phyloP scores from a whole-genome alignment of 805 yeast species.

The Blastobotrys robertii region DNA sequence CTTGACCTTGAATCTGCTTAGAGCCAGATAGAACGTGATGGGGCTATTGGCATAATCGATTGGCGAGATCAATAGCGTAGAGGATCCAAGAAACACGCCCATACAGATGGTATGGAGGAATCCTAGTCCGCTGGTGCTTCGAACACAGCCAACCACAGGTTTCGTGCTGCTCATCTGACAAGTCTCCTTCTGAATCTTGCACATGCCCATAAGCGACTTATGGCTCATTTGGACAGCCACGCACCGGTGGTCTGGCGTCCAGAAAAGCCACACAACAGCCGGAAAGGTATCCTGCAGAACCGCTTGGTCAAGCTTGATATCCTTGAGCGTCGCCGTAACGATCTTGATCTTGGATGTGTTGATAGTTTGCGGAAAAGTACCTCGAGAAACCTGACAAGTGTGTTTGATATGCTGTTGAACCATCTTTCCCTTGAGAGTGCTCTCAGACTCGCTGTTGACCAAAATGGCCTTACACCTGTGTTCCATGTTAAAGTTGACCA shows the following conservation, averaged over 20 bases:
- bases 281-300: conserved; percentile 33
- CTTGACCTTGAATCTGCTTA: conserved; percentile 70
- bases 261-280: conserved; percentile 57
- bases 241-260: conserved; percentile 62
- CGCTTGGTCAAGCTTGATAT: conserved; percentile 15
- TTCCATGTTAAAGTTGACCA: conserved; percentile 56
- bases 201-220: conserved; percentile 57
- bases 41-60: conserved; percentile 71
- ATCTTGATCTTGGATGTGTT: conserved; percentile 54
- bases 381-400: conserved; percentile 23
- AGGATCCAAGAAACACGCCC: conserved; percentile 79
- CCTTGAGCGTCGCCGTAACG: conserved; percentile 19
- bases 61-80: conserved; percentile 74
- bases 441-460: conserved; percentile 69
- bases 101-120: conserved; percentile 75
- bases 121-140: conserved; percentile 79
- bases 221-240: conserved; percentile 50
- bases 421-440: conserved; percentile 56
- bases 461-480: conserved; percentile 64
- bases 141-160: conserved; percentile 76
- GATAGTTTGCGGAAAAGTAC: conserved; percentile 42
- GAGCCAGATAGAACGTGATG: conserved; percentile 52
- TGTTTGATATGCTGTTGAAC: conserved; percentile 50
- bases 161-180: conserved; percentile 66
- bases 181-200: conserved; percentile 86